Evolutionary conservation across 768 basidiomycete genomes (phyloP).

Genomic region (Leucocoprinus sp.): DNA sequence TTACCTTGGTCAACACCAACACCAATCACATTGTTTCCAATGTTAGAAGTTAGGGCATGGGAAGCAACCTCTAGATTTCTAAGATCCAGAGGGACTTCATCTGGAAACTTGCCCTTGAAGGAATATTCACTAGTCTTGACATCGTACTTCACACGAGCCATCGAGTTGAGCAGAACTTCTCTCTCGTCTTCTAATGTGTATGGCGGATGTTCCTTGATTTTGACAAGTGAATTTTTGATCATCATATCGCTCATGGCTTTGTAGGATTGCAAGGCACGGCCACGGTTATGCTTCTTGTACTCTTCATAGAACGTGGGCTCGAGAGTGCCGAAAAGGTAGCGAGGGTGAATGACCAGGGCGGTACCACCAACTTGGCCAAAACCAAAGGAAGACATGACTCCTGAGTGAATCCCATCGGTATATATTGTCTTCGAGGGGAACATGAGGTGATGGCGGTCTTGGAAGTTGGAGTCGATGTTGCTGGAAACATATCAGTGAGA

Average conservation of each 20-base stretch:
- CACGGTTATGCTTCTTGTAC: constrained; percentile 65
- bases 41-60: constrained; percentile 35
- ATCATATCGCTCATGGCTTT: constrained; percentile 95
- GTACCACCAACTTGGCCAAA: constrained; percentile 98
- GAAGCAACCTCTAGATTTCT: constrained; percentile 64
- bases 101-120: constrained; percentile 60
- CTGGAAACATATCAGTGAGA: constrained; percentile 27
- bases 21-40: constrained; percentile 46
- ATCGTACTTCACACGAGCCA: constrained; percentile 78
- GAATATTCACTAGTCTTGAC: constrained; percentile 82
- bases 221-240: constrained; percentile 87
- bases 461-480: constrained; percentile 91
- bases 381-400: constrained; percentile 92
- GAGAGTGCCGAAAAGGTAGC: constrained; percentile 80
- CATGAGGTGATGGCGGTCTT: constrained; percentile 82
- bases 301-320: constrained; percentile 68
- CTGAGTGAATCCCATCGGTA: constrained; percentile 86
- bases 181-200: constrained; percentile 82
- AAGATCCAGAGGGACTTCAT: constrained; percentile 42
- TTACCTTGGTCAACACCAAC: constrained; percentile 87
- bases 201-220: constrained; percentile 90
- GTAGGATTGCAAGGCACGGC: constrained; percentile 65
- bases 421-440: constrained; percentile 97
- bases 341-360: constrained; percentile 82
- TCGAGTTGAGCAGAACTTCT: constrained; percentile 83